Evolutionary conservation across 2,329 filamentous ascomycete species (phyloP), one percentile per base, ranked within the genome.

Genomic region (Coleophoma cylindrospora): DNA sequence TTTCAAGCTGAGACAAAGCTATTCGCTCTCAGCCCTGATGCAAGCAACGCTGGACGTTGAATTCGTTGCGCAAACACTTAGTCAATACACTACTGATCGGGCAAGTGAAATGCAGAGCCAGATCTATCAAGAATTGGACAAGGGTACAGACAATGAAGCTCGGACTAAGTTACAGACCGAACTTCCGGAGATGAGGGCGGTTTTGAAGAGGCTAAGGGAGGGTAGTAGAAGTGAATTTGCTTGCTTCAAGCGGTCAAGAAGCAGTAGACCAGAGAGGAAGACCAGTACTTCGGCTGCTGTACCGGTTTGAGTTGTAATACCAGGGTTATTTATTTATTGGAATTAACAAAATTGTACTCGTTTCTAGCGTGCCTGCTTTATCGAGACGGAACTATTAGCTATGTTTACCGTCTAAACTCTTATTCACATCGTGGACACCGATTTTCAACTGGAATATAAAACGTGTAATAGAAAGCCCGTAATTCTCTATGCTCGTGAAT

Each of bases 31-130:
- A 5, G 86, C 88, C 7, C 80, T 99, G 46, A 95, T 97, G 85
- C 95, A 99, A 70, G 95, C 95, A 1, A 99, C 94, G 0, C 81
- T 99, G 1, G 94, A 99, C 64, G 91, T 96, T 1, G 94, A 99
- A 69, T 97, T 99, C 64, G 85, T 97, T 50, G 89, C 91, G 1
- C 94, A 99, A 72, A 96, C 92, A 5, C 78, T 99, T 34, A 88
- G 82, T 53, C 86, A 91, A 59, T 99, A 95, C 68, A 94, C 89
- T 0, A 94, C 89, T 0, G 87, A 95, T 50, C 79, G 83, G 46
- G 89, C 91, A 3, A 84, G 83, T 8, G 83, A 91, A 64, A 77
- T 89, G 13, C 94, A 97, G 71, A 87, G 87, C 59, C 83, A 91
- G 66, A 92, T 99, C 44, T 99, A 97, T 68, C 82, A 94, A 57